Evolutionary conservation across 2,329 filamentous ascomycete species (phyloP).

Genomic region (Aspergillus hiratsukae): DNA sequence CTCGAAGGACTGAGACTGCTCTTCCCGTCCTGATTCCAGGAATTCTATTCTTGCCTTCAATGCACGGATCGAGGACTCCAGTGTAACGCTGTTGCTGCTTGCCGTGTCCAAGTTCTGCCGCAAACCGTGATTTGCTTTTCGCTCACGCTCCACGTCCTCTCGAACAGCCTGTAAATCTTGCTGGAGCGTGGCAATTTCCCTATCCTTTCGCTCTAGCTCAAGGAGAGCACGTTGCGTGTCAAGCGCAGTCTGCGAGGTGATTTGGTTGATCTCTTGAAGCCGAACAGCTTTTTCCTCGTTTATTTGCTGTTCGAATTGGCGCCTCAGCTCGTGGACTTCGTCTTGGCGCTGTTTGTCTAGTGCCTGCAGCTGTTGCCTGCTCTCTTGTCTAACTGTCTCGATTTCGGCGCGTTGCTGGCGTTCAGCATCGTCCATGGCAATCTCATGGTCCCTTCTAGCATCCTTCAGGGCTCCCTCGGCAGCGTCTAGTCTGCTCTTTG

Average conservation of each 20-base stretch:
- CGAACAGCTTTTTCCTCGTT: constrained; percentile 54
- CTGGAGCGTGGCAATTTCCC: constrained; percentile 47
- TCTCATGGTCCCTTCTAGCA: constrained; percentile 48
- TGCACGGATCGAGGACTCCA: constrained; percentile 72
- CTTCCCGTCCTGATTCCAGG: constrained; percentile 82
- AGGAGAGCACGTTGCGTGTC: constrained; percentile 39
- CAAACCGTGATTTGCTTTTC: constrained; percentile 54
- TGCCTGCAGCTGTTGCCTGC: constrained; percentile 53
- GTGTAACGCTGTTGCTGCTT: constrained; percentile 56
- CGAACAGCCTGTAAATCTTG: constrained; percentile 38
- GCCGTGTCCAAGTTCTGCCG: constrained; percentile 58
- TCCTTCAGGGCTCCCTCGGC: constrained; percentile 50
- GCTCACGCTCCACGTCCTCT: constrained; percentile 58
- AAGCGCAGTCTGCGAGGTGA: constrained; percentile 30
- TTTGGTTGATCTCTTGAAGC: constrained; percentile 37
- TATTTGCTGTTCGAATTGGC: constrained; percentile 60
- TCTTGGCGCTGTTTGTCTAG: constrained; percentile 61
- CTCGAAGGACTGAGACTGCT: constrained; percentile 80
- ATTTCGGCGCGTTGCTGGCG: constrained; percentile 48
- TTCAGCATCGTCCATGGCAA: constrained; percentile 49
- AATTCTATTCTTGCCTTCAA: constrained; percentile 81
- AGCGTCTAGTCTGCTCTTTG: constrained; percentile 49
- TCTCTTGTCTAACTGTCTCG: constrained; percentile 40
- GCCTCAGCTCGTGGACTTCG: constrained; percentile 61
- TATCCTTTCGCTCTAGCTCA: constrained; percentile 50